Evolutionary conservation across 1,139 yeast genomes (phyloP).

Genomic region (Saccharomyces hybrid): DNA sequence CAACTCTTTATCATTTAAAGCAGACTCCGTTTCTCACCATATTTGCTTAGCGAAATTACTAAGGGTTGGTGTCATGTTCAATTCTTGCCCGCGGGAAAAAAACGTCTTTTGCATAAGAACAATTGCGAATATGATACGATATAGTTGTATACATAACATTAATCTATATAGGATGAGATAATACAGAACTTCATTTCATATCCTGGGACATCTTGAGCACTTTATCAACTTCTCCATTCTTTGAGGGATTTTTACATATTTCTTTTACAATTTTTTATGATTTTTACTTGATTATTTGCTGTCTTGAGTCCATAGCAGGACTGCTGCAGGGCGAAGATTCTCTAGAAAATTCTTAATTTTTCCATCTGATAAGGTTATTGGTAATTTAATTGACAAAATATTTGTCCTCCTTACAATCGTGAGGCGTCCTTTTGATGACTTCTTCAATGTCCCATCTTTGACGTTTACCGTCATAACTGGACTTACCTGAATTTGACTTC

Average conservation of each 20-base stretch:
- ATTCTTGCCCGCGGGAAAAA: background rate
- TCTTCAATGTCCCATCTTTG: conserved; percentile 78
- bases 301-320: background rate
- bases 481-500: conserved; percentile 71
- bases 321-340: background rate
- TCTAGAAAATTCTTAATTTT: background rate
- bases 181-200: background rate
- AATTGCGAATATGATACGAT: background rate
- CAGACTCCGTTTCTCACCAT: background rate
- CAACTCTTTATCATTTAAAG: background rate
- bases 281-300: background rate
- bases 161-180: background rate
- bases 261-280: background rate
- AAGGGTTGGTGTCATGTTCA: background rate
- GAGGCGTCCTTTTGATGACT: conserved; percentile 64
- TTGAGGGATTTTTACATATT: background rate
- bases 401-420: conserved; percentile 50
- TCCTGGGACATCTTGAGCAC: background rate
- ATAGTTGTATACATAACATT: background rate
- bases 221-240: background rate
- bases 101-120: background rate
- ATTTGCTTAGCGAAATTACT: background rate
- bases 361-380: background rate
- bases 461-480: conserved; percentile 57
- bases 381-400: conserved; percentile 29